Percentiles rank a stretch among this genome's conserved stretches.
phyloP scores from a whole-genome alignment of 164 flowering plant species.

The Chimonanthus salicifolius region DNA sequence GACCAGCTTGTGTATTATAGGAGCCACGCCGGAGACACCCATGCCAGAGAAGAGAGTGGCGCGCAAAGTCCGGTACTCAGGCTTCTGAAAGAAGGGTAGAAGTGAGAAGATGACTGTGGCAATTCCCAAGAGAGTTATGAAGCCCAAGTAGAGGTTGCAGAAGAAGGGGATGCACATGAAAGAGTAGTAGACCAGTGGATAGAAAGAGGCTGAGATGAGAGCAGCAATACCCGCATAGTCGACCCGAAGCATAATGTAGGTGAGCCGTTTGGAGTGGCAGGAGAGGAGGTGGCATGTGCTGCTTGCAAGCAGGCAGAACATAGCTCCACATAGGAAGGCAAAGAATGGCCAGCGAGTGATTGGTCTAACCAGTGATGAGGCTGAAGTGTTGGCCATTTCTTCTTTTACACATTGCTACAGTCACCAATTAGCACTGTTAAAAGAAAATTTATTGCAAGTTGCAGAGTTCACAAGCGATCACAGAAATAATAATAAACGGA shows the following conservation, averaged over 20 bases:
- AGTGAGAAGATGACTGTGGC: slow-evolving; percentile 66
- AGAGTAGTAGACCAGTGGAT: slow-evolving; percentile 93
- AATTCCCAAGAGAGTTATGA: slow-evolving; percentile 74
- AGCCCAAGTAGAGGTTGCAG: slow-evolving; percentile 79
- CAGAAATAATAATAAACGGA: no score
- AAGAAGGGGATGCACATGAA: slow-evolving; percentile 94
- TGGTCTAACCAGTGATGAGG: slow-evolving; percentile 62
- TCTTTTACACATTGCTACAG: slow-evolving; percentile 65
- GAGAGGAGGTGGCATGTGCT: slow-evolving; percentile 92
- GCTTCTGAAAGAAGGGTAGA: slow-evolving; percentile 73
- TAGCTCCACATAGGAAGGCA: slow-evolving; percentile 91
- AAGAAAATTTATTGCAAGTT: neutral
- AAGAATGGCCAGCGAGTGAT: slow-evolving; percentile 97
- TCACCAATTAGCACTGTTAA: neutral
- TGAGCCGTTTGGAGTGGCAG: slow-evolving; percentile 77
- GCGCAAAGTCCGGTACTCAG: slow-evolving; percentile 65
- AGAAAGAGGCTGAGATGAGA: slow-evolving; percentile 86
- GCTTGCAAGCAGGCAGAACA: slow-evolving; percentile 94
- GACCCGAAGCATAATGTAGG: slow-evolving; percentile 87
- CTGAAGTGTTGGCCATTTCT: slow-evolving; percentile 66
- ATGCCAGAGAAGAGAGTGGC: slow-evolving; percentile 77
- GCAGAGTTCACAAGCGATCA: no score
- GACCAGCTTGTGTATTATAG: slow-evolving; percentile 79
- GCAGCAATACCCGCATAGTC: slow-evolving; percentile 97
- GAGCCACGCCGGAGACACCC: slow-evolving; percentile 84